phyloP scores from a whole-genome alignment of 371 early-diverging fungal species.

The Rhizopus microsporus region DNA sequence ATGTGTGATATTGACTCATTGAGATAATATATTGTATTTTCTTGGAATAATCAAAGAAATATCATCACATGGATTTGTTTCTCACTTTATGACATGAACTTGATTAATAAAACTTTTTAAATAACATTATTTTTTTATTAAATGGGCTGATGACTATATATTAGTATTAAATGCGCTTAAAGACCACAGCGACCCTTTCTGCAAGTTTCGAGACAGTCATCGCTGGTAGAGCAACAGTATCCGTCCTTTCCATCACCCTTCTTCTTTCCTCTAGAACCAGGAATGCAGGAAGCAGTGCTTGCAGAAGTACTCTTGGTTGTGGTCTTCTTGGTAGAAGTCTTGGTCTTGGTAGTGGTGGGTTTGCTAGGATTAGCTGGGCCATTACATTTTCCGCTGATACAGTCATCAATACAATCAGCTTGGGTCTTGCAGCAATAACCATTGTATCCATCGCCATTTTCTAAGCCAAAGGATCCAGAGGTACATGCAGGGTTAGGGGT shows the following conservation, averaged over 20 bases:
- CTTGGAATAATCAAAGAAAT: no score
- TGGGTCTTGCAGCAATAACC: constrained; percentile 14
- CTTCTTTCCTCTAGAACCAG: constrained; percentile 10
- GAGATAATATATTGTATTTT: no score
- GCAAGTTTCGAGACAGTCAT: constrained; percentile 9
- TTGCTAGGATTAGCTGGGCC: constrained; percentile 11
- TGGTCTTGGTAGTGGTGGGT: constrained; percentile 6
- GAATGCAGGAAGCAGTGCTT: constrained; percentile 2
- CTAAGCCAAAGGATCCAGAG: constrained; percentile 10
- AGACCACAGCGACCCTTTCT: constrained; percentile 2
- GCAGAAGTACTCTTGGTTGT: constrained; percentile 5
- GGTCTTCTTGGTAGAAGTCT: constrained; percentile 3
- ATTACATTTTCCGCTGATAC: constrained; percentile 15
- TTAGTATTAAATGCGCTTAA: background rate
- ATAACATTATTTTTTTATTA: no score
- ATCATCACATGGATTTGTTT: no score
- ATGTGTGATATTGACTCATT: no score
- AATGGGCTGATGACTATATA: background rate
- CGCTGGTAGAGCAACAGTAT: constrained; percentile 9
- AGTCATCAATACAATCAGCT: constrained; percentile 18
- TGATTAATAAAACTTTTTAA: no score
- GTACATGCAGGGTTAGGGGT: constrained; percentile 7
- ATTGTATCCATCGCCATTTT: constrained; percentile 16
- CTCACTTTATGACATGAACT: no score
- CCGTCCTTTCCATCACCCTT: constrained; percentile 7